These are phyloP conservation scores for Amphibolis antarctica DNA, from an alignment of 106 monocot genomes.

Conservation along the genomic window DNA sequence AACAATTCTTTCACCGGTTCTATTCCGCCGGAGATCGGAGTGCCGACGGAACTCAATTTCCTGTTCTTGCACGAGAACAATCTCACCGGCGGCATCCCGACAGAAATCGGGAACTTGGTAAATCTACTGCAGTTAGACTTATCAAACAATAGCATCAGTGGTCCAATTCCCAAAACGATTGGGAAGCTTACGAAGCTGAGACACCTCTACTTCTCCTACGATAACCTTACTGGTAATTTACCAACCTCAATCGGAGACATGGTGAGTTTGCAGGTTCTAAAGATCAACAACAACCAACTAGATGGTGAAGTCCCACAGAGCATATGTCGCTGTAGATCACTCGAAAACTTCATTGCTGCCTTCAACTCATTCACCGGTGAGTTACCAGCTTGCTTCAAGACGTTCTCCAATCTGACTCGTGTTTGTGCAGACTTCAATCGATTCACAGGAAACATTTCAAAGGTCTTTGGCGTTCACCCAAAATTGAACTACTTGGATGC, in stretches of 20 bases:
- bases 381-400: conserved; percentile 47
- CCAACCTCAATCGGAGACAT: conserved; percentile 40
- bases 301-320: conserved; percentile 31
- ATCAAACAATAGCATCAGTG: conserved; percentile 38
- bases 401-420: conserved; percentile 26
- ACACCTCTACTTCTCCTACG: conserved; percentile 20
- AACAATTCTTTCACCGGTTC: conserved; percentile 30
- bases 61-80: conserved; percentile 36
- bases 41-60: conserved; percentile 12
- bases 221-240: conserved; percentile 35
- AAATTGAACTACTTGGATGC: conserved; percentile 35
- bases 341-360: conserved; percentile 31
- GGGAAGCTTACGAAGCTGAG: conserved; percentile 20
- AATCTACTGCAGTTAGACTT: conserved; percentile 21
- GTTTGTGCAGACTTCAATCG: conserved; percentile 43
- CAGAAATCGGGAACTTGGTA: conserved; percentile 50
- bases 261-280: conserved; percentile 8
- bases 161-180: conserved; percentile 36
- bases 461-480: conserved; percentile 32
- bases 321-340: conserved; percentile 33
- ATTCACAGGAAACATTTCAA: conserved; percentile 48
- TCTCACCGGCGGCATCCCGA: conserved; percentile 42
- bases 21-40: conserved; percentile 40
- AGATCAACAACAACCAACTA: conserved; percentile 52
- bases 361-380: conserved; percentile 49